These are phyloP conservation scores for Guyanaporus albipodus DNA, from an alignment of 768 basidiomycete species.

Conservation along the genomic window DNA sequence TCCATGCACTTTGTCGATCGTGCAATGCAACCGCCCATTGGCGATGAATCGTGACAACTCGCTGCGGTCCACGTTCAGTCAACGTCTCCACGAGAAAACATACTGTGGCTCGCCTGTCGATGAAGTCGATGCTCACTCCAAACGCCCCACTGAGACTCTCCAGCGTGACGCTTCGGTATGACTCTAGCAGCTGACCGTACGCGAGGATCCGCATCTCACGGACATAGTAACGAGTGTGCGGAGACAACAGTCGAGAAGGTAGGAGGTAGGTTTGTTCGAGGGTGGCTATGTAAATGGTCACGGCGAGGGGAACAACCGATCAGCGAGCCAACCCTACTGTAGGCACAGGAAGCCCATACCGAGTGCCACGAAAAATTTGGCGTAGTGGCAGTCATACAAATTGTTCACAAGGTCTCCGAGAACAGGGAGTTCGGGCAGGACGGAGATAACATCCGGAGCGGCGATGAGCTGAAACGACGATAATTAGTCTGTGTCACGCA, in stretches of 20 bases:
- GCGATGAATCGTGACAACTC: conserved; percentile 93
- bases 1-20: conserved; percentile 93
- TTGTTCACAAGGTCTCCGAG: conserved; percentile 82
- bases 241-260: conserved; percentile 81
- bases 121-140: conserved; percentile 82
- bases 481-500: conserved; percentile 3
- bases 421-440: conserved; percentile 76
- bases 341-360: conserved; percentile 41
- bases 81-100: neutral
- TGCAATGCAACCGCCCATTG: conserved; percentile 75
- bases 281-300: conserved; percentile 48
- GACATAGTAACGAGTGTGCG: conserved; percentile 85
- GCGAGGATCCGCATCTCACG: conserved; percentile 96
- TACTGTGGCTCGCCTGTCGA: conserved; percentile 64
- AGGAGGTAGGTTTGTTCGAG: conserved; percentile 85
- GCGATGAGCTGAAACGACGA: conserved; percentile 63
- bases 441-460: conserved; percentile 84
- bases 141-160: conserved; percentile 84
- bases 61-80: conserved; percentile 37
- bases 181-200: conserved; percentile 88
- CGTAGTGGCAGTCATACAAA: conserved; percentile 90
- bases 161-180: conserved; percentile 84
- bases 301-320: neutral
- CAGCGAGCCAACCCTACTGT: neutral
- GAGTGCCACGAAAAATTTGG: conserved; percentile 88